Conservation (phyloP, 2,329 filamentous ascomycete species). For the Graphilbum sp. region DNA sequence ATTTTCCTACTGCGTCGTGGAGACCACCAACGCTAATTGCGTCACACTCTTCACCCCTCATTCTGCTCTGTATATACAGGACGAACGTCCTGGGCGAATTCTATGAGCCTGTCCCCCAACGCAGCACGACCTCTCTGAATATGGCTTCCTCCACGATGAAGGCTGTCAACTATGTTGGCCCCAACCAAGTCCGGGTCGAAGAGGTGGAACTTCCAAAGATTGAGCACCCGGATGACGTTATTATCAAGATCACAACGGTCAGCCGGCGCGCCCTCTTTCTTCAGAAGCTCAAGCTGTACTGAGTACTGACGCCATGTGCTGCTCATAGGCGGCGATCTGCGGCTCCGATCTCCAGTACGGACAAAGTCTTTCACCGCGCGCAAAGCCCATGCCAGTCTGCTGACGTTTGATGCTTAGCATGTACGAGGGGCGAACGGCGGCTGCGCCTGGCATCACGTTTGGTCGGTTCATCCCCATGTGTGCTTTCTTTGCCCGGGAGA, state of each 20-base stretch:
- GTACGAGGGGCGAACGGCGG: constrained; percentile 1
- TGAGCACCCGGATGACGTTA: constrained; percentile 1
- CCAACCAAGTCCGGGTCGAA: not conserved
- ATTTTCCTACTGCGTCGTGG: no score
- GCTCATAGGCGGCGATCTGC: not conserved
- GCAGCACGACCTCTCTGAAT: no score
- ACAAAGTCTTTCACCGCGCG: not conserved
- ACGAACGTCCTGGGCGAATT: no score
- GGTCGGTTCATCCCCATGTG: not conserved
- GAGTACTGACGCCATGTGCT: not conserved
- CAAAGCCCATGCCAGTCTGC: not conserved
- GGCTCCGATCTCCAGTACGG: constrained; percentile 1
- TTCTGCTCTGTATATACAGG: no score
- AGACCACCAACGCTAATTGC: no score
- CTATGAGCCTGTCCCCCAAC: no score
- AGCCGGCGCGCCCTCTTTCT: not conserved
- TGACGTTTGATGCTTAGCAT: not conserved
- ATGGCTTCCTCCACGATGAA: constrained; percentile 1
- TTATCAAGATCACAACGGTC: constrained; percentile 1
- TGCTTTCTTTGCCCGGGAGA: no score
- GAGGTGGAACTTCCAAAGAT: not conserved
- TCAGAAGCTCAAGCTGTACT: no score
- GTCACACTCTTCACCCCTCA: no score
- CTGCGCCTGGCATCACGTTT: not conserved
- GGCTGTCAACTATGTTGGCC: constrained; percentile 1